Conservation (phyloP, 108 stramenopile genomes). For the Schizochytrium sp. region DNA sequence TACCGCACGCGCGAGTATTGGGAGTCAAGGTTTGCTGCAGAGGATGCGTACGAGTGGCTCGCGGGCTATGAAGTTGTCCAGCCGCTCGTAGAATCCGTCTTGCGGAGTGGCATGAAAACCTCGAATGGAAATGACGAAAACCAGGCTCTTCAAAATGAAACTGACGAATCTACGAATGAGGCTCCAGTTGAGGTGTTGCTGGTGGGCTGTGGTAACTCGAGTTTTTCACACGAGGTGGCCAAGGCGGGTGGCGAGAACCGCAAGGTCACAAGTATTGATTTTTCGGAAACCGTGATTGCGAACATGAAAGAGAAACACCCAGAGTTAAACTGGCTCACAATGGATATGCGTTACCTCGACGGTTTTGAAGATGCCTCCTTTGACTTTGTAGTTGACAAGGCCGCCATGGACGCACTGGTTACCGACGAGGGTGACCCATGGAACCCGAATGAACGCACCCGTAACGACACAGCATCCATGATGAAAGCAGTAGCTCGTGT, state of each 20-base stretch:
- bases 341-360: slow-evolving; percentile 76
- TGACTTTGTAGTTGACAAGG: slow-evolving; percentile 83
- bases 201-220: slow-evolving; percentile 64
- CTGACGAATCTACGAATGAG: slow-evolving; percentile 66
- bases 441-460: slow-evolving; percentile 67
- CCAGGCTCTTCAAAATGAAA: slow-evolving; percentile 66
- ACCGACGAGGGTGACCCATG: slow-evolving; percentile 80
- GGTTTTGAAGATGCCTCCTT: slow-evolving; percentile 68
- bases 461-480: slow-evolving; percentile 65
- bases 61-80: slow-evolving; percentile 47
- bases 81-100: slow-evolving; percentile 60
- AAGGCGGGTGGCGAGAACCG: background rate
- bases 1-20: slow-evolving; percentile 75
- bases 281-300: slow-evolving; percentile 62
- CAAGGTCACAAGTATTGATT: slow-evolving; percentile 64
- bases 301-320: slow-evolving; percentile 59
- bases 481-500: slow-evolving; percentile 69
- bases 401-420: slow-evolving; percentile 81
- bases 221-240: background rate
- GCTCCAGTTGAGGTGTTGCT: slow-evolving; percentile 67
- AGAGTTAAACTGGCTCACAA: slow-evolving; percentile 70
- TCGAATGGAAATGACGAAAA: slow-evolving; percentile 74
- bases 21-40: slow-evolving; percentile 75
- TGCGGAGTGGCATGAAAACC: slow-evolving; percentile 68
- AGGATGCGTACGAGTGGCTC: slow-evolving; percentile 77